phyloP scores from a whole-genome alignment of 495 filamentous ascomycete genomes.

The Xylaria cubensis region DNA sequence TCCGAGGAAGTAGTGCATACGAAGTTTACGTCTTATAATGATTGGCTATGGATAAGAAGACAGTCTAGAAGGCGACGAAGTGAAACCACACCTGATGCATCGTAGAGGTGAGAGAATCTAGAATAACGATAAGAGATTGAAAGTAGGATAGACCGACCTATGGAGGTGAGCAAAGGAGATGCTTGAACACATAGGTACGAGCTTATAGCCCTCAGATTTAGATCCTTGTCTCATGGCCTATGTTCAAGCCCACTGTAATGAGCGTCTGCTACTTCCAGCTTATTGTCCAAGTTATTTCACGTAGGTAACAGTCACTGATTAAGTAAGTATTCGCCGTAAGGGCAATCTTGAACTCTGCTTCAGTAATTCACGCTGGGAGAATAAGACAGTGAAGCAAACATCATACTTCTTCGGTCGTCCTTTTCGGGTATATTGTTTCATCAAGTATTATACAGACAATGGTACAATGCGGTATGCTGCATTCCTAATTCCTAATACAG shows the following conservation, averaged over 20 bases:
- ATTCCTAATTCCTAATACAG: slow-evolving; percentile 18
- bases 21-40: too few relatives aligned
- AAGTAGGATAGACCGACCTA: neutral
- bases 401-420: neutral
- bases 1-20: too few relatives aligned
- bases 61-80: neutral
- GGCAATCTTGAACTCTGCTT: neutral
- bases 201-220: too few relatives aligned
- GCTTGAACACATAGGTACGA: too few relatives aligned
- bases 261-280: neutral
- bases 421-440: slow-evolving; percentile 12
- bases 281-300: neutral
- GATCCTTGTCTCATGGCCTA: neutral
- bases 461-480: slow-evolving; percentile 18
- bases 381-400: neutral
- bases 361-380: neutral
- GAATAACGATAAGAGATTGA: neutral
- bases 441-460: slow-evolving; percentile 18
- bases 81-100: neutral
- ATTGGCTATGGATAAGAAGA: neutral
- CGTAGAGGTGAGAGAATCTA: neutral
- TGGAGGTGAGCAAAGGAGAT: too few relatives aligned
- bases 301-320: neutral
- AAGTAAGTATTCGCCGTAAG: neutral
- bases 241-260: neutral